Conservation (phyloP, 176 grass and related monocot genomes). For the Phoenix roebelenii region DNA sequence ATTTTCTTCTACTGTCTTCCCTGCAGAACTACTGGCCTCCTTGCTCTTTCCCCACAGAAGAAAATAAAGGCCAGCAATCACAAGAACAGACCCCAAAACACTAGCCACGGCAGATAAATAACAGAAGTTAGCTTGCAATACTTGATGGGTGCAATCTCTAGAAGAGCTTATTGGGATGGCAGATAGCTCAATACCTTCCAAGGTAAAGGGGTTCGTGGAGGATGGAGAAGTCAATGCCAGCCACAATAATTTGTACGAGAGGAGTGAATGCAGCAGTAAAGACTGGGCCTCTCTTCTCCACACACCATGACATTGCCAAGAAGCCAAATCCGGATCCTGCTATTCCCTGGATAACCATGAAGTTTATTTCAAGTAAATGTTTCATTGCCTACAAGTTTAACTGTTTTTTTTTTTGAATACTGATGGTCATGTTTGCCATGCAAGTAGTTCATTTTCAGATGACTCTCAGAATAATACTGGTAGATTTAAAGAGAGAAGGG, state of each 20-base stretch:
- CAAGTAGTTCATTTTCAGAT: no score
- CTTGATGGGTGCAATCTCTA: no score
- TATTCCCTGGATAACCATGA: conserved; percentile 30
- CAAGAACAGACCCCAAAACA: conserved; percentile 37
- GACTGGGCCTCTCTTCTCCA: conserved; percentile 61
- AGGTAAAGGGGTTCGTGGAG: conserved; percentile 65
- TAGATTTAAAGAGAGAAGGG: no score
- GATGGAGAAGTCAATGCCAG: conserved; percentile 38
- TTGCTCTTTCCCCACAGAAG: conserved; percentile 67
- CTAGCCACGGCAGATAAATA: conserved; percentile 6
- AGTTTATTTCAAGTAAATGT: no score
- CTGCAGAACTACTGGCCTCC: conserved; percentile 27
- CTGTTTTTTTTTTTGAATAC: no score
- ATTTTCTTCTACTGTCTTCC: conserved; percentile 30
- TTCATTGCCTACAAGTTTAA: no score
- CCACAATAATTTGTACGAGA: conserved; percentile 56
- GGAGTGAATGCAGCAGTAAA: conserved; percentile 81
- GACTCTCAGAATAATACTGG: no score
- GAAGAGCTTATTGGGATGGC: no score
- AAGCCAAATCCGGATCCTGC: conserved; percentile 60
- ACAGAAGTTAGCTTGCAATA: no score
- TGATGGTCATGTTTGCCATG: no score
- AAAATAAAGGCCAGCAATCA: conserved; percentile 53
- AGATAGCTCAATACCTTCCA: conserved; percentile 42
- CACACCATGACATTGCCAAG: conserved; percentile 67